These are phyloP conservation scores for Middelhovenomyces tepae DNA, from an alignment of 805 yeast species.

Conservation along the genomic window DNA sequence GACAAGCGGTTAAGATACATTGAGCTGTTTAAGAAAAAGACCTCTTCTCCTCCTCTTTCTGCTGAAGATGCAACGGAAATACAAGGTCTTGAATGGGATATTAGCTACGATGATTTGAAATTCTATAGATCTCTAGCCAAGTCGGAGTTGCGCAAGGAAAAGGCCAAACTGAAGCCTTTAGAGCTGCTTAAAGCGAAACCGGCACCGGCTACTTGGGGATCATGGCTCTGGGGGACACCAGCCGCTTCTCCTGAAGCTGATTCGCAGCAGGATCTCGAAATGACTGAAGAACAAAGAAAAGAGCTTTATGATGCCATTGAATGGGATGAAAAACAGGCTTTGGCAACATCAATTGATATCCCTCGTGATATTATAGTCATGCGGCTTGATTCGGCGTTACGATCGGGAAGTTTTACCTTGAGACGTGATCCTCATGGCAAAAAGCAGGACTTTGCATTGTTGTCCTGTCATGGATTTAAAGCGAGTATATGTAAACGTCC, in stretches of 20 bases:
- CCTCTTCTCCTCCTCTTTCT: constrained; percentile 13
- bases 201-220: constrained; percentile 16
- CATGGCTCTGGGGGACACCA: constrained; percentile 18
- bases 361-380: constrained; percentile 68
- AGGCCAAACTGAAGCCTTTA: constrained; percentile 19
- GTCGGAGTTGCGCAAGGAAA: constrained; percentile 53
- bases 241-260: constrained; percentile 5
- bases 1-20: constrained; percentile 65
- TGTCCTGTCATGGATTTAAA: constrained; percentile 74
- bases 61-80: constrained; percentile 33
- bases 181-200: constrained; percentile 13
- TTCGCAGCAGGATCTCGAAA: constrained; percentile 34
- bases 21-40: constrained; percentile 46
- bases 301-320: constrained; percentile 93
- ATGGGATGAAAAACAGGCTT: constrained; percentile 60
- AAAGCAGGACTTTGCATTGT: constrained; percentile 52
- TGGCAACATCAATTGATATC: constrained; percentile 33
- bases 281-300: constrained; percentile 80
- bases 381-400: constrained; percentile 57
- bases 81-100: constrained; percentile 45
- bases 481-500: constrained; percentile 68
- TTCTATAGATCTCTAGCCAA: constrained; percentile 79
- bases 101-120: constrained; percentile 71
- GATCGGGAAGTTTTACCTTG: constrained; percentile 70
- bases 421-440: constrained; percentile 31